Evolutionary conservation across 371 early-diverging fungal genomes (phyloP).

Genomic region (Apophysomyces sp.): DNA sequence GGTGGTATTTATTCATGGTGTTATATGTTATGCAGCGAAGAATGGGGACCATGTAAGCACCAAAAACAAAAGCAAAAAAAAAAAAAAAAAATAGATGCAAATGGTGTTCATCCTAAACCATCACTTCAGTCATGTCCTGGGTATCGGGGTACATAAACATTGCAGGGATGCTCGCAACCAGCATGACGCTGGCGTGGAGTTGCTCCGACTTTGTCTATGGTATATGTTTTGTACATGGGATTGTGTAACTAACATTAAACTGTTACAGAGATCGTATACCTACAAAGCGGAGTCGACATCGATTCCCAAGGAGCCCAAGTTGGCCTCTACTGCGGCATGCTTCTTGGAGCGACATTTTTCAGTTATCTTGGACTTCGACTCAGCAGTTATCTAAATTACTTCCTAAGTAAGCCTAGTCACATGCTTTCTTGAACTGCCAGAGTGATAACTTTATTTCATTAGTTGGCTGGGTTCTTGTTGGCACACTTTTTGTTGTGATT

Average conservation of each 20-base stretch:
- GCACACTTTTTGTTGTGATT: slow-evolving; percentile 34
- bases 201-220: slow-evolving; percentile 27
- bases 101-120: not conserved
- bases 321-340: slow-evolving; percentile 27
- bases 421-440: not conserved
- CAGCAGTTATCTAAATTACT: slow-evolving; percentile 26
- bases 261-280: slow-evolving; percentile 16
- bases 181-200: slow-evolving; percentile 34
- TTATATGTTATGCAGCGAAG: slow-evolving; percentile 24
- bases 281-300: slow-evolving; percentile 13
- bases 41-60: slow-evolving; percentile 41
- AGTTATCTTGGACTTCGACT: slow-evolving; percentile 31
- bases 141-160: slow-evolving; percentile 32
- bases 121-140: slow-evolving; percentile 38
- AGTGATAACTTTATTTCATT: not conserved
- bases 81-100: not conserved
- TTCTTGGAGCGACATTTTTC: slow-evolving; percentile 17
- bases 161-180: slow-evolving; percentile 24
- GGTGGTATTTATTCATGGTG: slow-evolving; percentile 38
- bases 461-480: slow-evolving; percentile 35
- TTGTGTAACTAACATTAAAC: not conserved
- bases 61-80: too few relatives aligned
- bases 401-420: slow-evolving; percentile 16
- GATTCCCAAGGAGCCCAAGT: slow-evolving; percentile 30
- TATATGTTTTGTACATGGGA: not conserved